Conservation (phyloP, 2,329 filamentous ascomycete species). For the Aspergillus phoenicis region DNA sequence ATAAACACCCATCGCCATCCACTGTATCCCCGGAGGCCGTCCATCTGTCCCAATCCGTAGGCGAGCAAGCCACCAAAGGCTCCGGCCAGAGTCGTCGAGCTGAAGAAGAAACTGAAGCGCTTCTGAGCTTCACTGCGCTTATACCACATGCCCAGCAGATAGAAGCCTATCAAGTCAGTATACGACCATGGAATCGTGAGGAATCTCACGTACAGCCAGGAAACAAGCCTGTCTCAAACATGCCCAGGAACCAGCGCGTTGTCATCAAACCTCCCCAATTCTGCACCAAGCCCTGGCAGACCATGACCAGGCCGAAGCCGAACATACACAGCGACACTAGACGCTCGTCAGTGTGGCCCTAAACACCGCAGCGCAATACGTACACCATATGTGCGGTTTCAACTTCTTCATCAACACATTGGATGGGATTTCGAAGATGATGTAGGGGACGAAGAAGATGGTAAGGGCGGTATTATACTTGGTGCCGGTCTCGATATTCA, state of each 20-base stretch:
- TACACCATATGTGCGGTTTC: constrained; percentile 67
- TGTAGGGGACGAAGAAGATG: constrained; percentile 78
- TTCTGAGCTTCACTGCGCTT: constrained; percentile 80
- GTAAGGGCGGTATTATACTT: constrained; percentile 73
- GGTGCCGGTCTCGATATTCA: constrained; percentile 53
- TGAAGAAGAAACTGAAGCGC: constrained; percentile 87
- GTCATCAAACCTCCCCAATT: constrained; percentile 76
- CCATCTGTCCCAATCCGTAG: constrained; percentile 59
- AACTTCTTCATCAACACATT: constrained; percentile 70
- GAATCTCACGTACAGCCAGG: constrained; percentile 58
- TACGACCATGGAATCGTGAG: neutral
- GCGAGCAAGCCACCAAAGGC: constrained; percentile 63
- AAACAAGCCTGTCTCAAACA: constrained; percentile 71
- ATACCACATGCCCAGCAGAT: constrained; percentile 81
- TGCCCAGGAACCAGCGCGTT: constrained; percentile 77
- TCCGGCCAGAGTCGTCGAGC: constrained; percentile 61
- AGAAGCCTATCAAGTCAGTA: constrained; percentile 38
- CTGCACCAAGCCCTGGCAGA: constrained; percentile 73
- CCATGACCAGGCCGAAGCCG: constrained; percentile 73
- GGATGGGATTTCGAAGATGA: constrained; percentile 63
- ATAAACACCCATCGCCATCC: constrained; percentile 58
- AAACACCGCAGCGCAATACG: constrained; percentile 15
- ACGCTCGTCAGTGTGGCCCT: neutral
- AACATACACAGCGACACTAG: constrained; percentile 77
- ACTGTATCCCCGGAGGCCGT: constrained; percentile 56